Evolutionary conservation across 2,329 filamentous ascomycete species (phyloP).

Genomic region (Hypomyces perniciosus): DNA sequence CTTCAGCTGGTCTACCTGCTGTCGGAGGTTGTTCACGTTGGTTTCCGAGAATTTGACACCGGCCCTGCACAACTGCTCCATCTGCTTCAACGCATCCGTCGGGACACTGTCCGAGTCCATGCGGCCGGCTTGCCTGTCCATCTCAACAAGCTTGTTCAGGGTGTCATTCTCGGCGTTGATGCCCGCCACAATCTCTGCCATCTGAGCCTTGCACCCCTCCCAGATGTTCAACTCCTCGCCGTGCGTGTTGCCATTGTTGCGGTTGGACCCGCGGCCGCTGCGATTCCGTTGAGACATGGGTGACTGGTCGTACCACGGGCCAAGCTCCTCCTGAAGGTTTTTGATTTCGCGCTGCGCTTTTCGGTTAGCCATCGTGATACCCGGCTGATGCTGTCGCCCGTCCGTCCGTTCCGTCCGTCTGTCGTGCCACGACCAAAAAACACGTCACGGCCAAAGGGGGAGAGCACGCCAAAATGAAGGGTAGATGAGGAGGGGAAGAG

Average conservation of each 20-base stretch:
- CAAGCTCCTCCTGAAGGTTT: conserved; percentile 29
- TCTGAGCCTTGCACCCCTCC: conserved; percentile 35
- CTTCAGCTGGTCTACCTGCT: conserved; percentile 37
- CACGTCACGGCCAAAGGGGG: neutral
- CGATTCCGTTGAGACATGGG: conserved; percentile 40
- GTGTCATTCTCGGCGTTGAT: conserved; percentile 39
- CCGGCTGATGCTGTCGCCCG: conserved; percentile 7
- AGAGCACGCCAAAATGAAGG: conserved; percentile 2
- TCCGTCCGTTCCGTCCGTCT: conserved; percentile 4
- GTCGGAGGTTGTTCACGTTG: conserved; percentile 31
- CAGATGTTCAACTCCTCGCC: conserved; percentile 41
- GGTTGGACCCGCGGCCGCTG: conserved; percentile 38
- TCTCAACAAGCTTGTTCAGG: conserved; percentile 31
- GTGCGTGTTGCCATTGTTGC: conserved; percentile 37
- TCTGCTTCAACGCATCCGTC: conserved; percentile 32
- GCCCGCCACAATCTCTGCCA: conserved; percentile 33
- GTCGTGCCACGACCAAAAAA: neutral
- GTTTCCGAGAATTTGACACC: conserved; percentile 37
- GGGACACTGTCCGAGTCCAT: conserved; percentile 34
- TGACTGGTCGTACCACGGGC: conserved; percentile 26
- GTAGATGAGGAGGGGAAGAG: conserved; percentile 8
- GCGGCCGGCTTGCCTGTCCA: conserved; percentile 36
- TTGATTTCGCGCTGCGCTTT: conserved; percentile 28
- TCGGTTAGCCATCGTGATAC: conserved; percentile 27
- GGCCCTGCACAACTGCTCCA: conserved; percentile 38